Evolutionary conservation across 2,329 filamentous ascomycete species (phyloP), one percentile per base, ranked within the genome.

Genomic region (Fusarium chaquense): DNA sequence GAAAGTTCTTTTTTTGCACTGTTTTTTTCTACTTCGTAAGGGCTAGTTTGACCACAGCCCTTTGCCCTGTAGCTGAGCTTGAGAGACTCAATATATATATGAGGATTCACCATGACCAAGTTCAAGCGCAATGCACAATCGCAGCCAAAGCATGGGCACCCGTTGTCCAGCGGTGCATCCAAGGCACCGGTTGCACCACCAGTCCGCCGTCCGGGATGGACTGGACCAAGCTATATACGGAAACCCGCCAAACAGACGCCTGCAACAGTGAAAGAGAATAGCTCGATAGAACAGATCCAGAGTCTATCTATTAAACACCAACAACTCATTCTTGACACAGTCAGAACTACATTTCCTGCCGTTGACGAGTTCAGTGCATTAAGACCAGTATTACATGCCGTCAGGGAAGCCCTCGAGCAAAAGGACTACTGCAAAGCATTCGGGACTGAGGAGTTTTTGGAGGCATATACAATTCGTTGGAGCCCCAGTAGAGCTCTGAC

Each of bases 71-170:
- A 40, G 18, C 6, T 33, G 24, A 58, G 22, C 13, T 15, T 24
- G 2, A 16, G n/a, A 33, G 6, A 11, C 7, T 53, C 22, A 30
- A 22, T 30, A 22, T 26, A 28, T 45, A 5, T 30, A 30, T 30
- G 28, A 30, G 28, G 28, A 30, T 30, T 30, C 4, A 28, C 3
- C 2, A 62, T 62, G 60, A 43, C 18, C 1, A 55, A 63, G 13
- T 63, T 62, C 24, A 62, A 56, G 18, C 60, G 60, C 6, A 26
- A 47, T 18, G 58, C 60, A 18, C 60, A 63, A 8, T 63, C 60
- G 2, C 60, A 63, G 7, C 60, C 60, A 49, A 63, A 63, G 26
- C 60, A 63, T 18, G 60, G 58, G 8, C 47, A 49, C 28, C 58
- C 60, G 12, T 5, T 18, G 1, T 16, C 24, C 3, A 63, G 60